These are phyloP conservation scores for Ophidiomyces ophidiicola DNA, from an alignment of 2,329 filamentous ascomycete genomes.

Conservation along the genomic window DNA sequence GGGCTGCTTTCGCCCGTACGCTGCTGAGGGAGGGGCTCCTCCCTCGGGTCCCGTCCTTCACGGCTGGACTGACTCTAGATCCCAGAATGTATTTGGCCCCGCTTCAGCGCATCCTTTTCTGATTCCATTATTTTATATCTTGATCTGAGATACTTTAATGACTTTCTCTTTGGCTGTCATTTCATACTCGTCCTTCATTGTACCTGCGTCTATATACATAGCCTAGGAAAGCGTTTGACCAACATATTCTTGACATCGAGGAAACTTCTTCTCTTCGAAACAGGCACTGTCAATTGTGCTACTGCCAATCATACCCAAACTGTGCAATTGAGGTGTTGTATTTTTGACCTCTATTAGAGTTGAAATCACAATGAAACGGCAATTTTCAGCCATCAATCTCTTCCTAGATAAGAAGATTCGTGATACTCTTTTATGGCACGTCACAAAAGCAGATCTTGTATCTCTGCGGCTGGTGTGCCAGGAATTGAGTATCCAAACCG, in stretches of 20 bases:
- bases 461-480: conserved; percentile 28
- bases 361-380: conserved; percentile 2
- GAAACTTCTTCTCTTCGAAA: neutral
- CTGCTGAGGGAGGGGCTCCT: neutral
- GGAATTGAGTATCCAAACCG: conserved; percentile 24
- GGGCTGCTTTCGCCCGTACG: neutral
- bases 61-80: too few species aligned
- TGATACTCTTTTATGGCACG: conserved; percentile 23
- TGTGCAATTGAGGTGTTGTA: conserved; percentile 3
- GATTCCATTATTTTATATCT: too few species aligned
- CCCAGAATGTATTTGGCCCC: too few species aligned
- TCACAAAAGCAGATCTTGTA: conserved; percentile 25
- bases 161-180: too few species aligned
- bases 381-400: conserved; percentile 1
- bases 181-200: too few species aligned
- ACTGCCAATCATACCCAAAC: neutral
- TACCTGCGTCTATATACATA: too few species aligned
- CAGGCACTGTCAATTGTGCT: neutral
- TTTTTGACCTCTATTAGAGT: neutral
- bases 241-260: too few species aligned
- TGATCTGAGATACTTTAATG: too few species aligned
- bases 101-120: too few species aligned
- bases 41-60: too few species aligned
- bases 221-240: conserved; percentile 2
- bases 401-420: conserved; percentile 26